A percentile compares a stretch with the other conserved stretches of the same genome.
phyloP scores from a whole-genome alignment of 345 rosid species.

The Eucalyptus caleyi region DNA sequence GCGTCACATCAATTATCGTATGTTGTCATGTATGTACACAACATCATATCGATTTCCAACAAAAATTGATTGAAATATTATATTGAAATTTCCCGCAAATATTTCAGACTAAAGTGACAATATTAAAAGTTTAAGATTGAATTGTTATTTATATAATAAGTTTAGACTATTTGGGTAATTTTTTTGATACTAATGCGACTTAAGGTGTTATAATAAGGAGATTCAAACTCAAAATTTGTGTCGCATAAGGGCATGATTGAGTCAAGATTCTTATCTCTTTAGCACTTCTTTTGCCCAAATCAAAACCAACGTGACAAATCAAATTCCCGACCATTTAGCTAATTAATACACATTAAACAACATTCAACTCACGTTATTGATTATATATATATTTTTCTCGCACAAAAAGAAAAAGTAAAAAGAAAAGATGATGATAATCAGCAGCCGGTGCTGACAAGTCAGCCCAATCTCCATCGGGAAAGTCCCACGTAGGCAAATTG shows the following conservation, averaged over 20 bases:
- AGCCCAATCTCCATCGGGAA: not conserved
- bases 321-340: not conserved
- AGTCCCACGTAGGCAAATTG: not conserved
- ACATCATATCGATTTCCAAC: fast-evolving
- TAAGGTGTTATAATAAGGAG: not conserved
- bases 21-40: fast-evolving
- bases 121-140: not conserved
- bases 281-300: not conserved
- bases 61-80: fast-evolving
- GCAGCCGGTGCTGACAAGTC: not conserved
- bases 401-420: not conserved
- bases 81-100: fast-evolving
- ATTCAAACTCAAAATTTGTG: not conserved
- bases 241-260: not conserved
- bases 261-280: not conserved
- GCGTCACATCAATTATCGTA: fast-evolving
- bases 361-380: not conserved
- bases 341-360: not conserved
- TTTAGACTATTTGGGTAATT: fast-evolving
- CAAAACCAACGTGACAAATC: not conserved
- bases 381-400: not conserved
- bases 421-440: not conserved
- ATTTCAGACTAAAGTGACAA: fast-evolving
- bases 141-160: not conserved
- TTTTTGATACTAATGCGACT: not conserved